phyloP scores from a whole-genome alignment of 164 flowering plant genomes.

The Taxillus chinensis region DNA sequence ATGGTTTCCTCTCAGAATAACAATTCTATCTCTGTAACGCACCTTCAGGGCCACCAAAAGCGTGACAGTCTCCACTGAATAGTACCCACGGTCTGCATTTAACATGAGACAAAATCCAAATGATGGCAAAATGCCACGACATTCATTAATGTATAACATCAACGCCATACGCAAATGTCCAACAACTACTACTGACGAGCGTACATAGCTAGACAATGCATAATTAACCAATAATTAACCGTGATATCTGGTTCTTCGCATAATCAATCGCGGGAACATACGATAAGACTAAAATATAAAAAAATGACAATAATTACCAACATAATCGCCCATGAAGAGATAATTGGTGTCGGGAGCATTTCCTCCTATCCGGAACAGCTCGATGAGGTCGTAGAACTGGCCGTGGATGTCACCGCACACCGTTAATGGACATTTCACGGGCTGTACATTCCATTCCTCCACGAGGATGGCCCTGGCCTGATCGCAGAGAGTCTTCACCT shows the following conservation, averaged over 20 bases:
- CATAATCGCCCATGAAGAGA: slow-evolving; percentile 6
- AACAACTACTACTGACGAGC: too few species aligned
- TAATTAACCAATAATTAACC: too few species aligned
- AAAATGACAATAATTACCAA: neutral
- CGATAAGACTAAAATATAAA: too few species aligned
- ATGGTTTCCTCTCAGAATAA: slow-evolving; percentile 10
- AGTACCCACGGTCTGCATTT: slow-evolving; percentile 11
- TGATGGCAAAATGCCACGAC: too few species aligned
- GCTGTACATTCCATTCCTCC: slow-evolving; percentile 6
- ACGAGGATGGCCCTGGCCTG: neutral
- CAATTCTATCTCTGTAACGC: slow-evolving; percentile 8
- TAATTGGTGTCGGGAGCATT: slow-evolving; percentile 5
- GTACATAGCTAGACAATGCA: too few species aligned
- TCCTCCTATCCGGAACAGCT: slow-evolving; percentile 4
- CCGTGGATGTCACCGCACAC: slow-evolving; percentile 6
- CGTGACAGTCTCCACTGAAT: slow-evolving; percentile 11
- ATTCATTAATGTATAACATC: too few species aligned
- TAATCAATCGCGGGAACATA: too few species aligned
- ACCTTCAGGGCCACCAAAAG: slow-evolving; percentile 11
- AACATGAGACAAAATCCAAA: too few species aligned
- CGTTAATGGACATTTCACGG: slow-evolving; percentile 4
- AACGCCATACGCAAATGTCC: too few species aligned
- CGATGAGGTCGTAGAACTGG: slow-evolving; percentile 2
- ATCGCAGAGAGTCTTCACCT: slow-evolving; percentile 5
- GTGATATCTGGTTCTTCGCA: too few species aligned